These are phyloP conservation scores for Phyllostachys edulis DNA, from an alignment of 176 grass and related monocot species.

Conservation along the genomic window DNA sequence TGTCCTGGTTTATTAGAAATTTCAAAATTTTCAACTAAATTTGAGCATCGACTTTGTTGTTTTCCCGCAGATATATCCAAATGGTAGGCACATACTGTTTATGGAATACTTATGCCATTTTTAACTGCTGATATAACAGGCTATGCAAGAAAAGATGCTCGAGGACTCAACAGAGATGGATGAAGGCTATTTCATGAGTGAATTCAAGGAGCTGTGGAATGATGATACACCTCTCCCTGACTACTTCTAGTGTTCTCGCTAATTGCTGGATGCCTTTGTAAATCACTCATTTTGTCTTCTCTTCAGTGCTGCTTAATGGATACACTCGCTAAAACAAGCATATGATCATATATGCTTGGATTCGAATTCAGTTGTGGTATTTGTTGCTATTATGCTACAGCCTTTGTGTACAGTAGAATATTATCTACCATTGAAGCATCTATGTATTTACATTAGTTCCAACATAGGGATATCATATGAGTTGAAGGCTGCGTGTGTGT, in stretches of 20 bases:
- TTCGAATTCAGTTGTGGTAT: slow-evolving; percentile 12
- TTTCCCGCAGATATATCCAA: not conserved
- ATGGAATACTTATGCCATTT: not conserved
- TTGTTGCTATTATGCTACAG: slow-evolving; percentile 7
- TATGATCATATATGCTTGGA: slow-evolving; percentile 5
- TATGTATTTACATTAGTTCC: not conserved
- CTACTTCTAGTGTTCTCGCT: slow-evolving; percentile 22
- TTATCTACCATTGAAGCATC: not conserved
- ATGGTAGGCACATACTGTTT: not conserved
- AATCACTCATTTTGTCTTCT: not conserved
- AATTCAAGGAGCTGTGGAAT: slow-evolving; percentile 66
- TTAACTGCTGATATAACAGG: slow-evolving; percentile 31
- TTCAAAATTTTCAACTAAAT: not conserved
- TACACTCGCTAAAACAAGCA: not conserved
- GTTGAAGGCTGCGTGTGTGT: no score
- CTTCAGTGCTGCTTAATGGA: not conserved
- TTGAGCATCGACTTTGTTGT: not conserved
- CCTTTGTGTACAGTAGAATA: slow-evolving; percentile 30
- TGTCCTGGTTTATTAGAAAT: not conserved
- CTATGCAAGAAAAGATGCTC: slow-evolving; percentile 51
- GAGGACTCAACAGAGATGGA: slow-evolving; percentile 57
- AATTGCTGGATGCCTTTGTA: not conserved
- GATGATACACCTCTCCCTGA: slow-evolving; percentile 43
- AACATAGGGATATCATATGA: not conserved
- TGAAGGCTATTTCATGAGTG: slow-evolving; percentile 57